Conservation (phyloP, 352 stramenopile species). For the Plasmopara viticola region DNA sequence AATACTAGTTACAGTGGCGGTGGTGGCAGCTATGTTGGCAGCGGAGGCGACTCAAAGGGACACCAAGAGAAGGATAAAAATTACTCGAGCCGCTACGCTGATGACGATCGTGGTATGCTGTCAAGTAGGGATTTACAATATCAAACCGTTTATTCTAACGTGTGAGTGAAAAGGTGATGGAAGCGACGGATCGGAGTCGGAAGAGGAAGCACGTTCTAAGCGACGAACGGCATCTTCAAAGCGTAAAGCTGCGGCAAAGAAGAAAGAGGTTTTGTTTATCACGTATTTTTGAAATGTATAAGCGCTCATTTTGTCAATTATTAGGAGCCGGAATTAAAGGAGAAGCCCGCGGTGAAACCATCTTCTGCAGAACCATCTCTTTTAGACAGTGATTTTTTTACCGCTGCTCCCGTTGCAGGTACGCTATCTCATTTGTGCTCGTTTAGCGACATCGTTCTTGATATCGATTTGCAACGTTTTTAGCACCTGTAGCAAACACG, state of each 20-base stretch:
- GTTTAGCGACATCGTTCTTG: neutral
- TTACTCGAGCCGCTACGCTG: slow-evolving; percentile 68
- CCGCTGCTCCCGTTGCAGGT: slow-evolving; percentile 31
- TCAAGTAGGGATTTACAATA: neutral
- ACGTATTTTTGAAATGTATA: neutral
- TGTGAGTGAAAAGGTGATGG: slow-evolving; percentile 34
- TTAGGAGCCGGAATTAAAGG: slow-evolving; percentile 19
- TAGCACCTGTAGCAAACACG: slow-evolving; percentile 25
- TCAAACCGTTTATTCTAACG: too few relatives aligned
- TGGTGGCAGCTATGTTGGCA: slow-evolving; percentile 32
- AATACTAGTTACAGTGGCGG: slow-evolving; percentile 27
- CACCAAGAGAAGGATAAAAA: slow-evolving; percentile 55
- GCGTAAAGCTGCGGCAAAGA: slow-evolving; percentile 50
- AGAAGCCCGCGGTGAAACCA: slow-evolving; percentile 36
- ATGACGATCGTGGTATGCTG: slow-evolving; percentile 36
- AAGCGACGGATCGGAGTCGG: slow-evolving; percentile 65
- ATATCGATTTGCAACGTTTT: slow-evolving; percentile 2
- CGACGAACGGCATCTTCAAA: slow-evolving; percentile 61
- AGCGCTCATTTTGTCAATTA: too few relatives aligned
- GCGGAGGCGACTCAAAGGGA: slow-evolving; percentile 41
- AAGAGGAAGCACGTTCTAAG: slow-evolving; percentile 54
- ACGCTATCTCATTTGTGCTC: slow-evolving; percentile 3
- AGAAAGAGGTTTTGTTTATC: slow-evolving; percentile 51
- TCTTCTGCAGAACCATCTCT: slow-evolving; percentile 61
- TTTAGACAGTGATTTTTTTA: slow-evolving; percentile 76